Conservation (phyloP, 768 basidiomycete species). For the Strobilomyces dryophilus region DNA sequence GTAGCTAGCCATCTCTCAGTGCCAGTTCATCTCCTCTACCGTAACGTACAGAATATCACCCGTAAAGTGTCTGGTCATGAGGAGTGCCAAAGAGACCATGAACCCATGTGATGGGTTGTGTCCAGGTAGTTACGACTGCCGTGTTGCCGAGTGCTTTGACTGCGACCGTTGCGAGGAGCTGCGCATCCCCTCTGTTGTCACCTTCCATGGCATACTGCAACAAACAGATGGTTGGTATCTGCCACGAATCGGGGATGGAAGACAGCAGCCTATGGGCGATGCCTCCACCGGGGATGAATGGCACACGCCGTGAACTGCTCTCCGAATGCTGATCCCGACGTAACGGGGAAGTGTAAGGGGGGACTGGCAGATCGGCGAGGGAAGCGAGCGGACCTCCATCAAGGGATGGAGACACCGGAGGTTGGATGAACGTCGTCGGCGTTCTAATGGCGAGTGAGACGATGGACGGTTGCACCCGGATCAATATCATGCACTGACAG, state of each 20-base stretch:
- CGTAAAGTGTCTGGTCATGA: constrained; percentile 70
- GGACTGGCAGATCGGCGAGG: constrained; percentile 47
- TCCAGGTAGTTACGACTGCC: constrained; percentile 39
- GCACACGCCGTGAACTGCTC: constrained; percentile 36
- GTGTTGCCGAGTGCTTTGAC: constrained; percentile 45
- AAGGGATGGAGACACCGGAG: constrained; percentile 43
- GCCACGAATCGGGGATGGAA: constrained; percentile 47
- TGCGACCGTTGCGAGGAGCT: constrained; percentile 51
- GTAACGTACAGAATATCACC: too few species aligned
- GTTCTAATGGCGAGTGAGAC: constrained; percentile 39
- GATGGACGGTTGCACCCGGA: not conserved
- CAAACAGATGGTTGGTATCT: constrained; percentile 53
- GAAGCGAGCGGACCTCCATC: constrained; percentile 39
- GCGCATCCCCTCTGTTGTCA: constrained; percentile 74
- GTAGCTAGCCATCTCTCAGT: too few species aligned
- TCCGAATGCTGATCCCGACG: constrained; percentile 31
- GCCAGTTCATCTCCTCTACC: too few species aligned
- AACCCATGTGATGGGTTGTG: constrained; percentile 61
- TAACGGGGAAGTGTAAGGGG: constrained; percentile 49
- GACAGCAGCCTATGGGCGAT: constrained; percentile 63
- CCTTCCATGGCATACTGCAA: constrained; percentile 80
- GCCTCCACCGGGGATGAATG: constrained; percentile 80
- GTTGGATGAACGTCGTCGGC: constrained; percentile 57
- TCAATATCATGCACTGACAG: constrained; percentile 43
- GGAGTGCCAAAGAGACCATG: constrained; percentile 63